Percentiles rank a stretch among this genome's conserved stretches.
Evolutionary conservation across 116 monocot genomes (phyloP).

Genomic region (Cymodocea nodosa): DNA sequence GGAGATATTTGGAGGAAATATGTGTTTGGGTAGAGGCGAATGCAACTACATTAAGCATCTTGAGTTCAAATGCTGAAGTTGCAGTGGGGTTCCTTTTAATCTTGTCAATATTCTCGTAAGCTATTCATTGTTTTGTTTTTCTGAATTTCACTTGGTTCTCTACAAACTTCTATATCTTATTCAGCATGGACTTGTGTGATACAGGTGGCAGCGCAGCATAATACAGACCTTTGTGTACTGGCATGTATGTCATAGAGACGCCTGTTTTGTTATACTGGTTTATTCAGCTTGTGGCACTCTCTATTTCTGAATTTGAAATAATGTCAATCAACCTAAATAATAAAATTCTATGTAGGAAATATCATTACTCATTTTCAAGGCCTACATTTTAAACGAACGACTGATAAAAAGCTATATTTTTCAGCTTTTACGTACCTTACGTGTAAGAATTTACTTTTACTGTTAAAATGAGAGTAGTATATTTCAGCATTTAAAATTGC

Average conservation of each 20-base stretch:
- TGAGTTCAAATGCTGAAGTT: conserved; percentile 76
- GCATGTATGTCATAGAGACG: conserved; percentile 40
- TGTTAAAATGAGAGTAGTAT: too few relatives aligned
- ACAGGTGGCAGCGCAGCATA: conserved; percentile 81
- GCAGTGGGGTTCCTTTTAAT: conserved; percentile 77
- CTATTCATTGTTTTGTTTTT: not conserved
- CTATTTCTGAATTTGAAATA: not conserved
- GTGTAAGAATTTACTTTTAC: too few relatives aligned
- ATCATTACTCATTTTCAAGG: too few relatives aligned
- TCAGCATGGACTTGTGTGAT: conserved; percentile 6
- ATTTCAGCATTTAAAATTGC: too few relatives aligned
- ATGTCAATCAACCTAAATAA: not conserved
- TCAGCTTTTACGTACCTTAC: too few relatives aligned
- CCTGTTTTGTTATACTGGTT: not conserved
- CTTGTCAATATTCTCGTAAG: conserved; percentile 84
- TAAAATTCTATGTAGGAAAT: not conserved
- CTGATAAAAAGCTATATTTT: too few relatives aligned
- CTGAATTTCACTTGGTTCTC: not conserved
- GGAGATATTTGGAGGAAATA: conserved; percentile 63
- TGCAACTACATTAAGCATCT: conserved; percentile 37
- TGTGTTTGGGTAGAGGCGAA: conserved; percentile 83
- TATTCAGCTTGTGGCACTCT: not conserved
- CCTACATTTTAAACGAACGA: too few relatives aligned
- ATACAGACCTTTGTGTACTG: conserved; percentile 86
- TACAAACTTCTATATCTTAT: conserved; percentile 8